Base-by-base conservation (phyloP, 164 flowering plant genomes). In the Vitis riparia region DNA sequence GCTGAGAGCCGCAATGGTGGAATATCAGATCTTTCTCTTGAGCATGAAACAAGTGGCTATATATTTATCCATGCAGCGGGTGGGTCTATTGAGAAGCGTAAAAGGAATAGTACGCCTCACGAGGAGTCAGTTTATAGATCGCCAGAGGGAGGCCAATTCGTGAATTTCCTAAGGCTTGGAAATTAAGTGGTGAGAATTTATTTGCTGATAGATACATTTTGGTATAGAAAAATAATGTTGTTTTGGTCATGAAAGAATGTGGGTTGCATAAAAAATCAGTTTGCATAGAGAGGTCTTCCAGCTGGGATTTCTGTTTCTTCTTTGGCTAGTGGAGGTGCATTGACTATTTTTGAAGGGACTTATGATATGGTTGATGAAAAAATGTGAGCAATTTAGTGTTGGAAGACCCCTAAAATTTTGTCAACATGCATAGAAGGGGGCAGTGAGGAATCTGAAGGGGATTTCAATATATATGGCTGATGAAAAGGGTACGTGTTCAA, bases 31-130 rank as follows among this genome's bases (percentile, higher is more conserved):
- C 82, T 89, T 80, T 97, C 93, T 68, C 82, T 84, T 30, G 98
- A 86, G 79, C 91, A 95, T 86, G 96, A 88, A 81, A 95, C 98
- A 65, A 91, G 69, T 73, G 99, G 99, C 49, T 95, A 95, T 69
- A 82, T 95, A 73, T 91, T 95, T 74, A 91, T 95, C 61, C 97
- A 95, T 23, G 73, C 76, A 12, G 77, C 89, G 0, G 94, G 96
- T 44, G 90, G 94, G 92, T 12, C 11, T 53, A 68, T 84, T 63
- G 84, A 76, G 66, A 78, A 14, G 76, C 79, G 80, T 53, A 77
- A 79, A 76, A 84, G 83, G 76, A 77, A 62, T 11, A 9, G 70
- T 49, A 81, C 84, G 57, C 57, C 55, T 63, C 73, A 75, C 66
- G 9, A 68, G 77, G 87, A 85, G 32, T 70, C 82, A 13, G 65